These are phyloP conservation scores for Cotoneaster glaucophyllus DNA, from an alignment of 306 rosid species.

Conservation along the genomic window DNA sequence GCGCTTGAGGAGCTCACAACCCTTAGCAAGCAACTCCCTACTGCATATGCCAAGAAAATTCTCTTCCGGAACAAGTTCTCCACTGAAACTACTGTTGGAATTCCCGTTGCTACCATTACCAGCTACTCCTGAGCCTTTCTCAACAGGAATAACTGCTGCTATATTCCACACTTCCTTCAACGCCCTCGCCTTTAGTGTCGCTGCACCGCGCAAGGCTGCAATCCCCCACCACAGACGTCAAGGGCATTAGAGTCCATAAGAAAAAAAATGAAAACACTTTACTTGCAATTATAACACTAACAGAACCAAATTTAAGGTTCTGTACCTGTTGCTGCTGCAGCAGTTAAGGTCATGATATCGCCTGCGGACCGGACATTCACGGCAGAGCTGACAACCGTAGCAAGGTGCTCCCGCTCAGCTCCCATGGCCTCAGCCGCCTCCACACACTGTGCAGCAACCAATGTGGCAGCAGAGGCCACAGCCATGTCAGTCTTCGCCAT, in stretches of 20 bases:
- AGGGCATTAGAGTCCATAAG: neutral
- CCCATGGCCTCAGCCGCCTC: slow-evolving; percentile 95
- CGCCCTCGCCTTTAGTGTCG: slow-evolving; percentile 91
- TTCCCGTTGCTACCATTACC: slow-evolving; percentile 31
- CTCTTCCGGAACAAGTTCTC: slow-evolving; percentile 58
- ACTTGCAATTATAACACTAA: neutral
- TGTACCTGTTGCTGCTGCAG: slow-evolving; percentile 82
- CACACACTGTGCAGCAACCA: slow-evolving; percentile 92
- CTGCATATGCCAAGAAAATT: slow-evolving; percentile 69
- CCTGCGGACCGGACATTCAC: slow-evolving; percentile 87
- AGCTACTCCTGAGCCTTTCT: slow-evolving; percentile 41
- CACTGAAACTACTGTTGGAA: slow-evolving; percentile 58
- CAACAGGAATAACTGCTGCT: slow-evolving; percentile 81
- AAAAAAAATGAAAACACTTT: neutral
- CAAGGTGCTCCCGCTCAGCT: slow-evolving; percentile 81
- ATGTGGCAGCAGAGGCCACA: slow-evolving; percentile 83
- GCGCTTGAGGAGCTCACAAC: slow-evolving; percentile 84
- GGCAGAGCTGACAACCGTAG: slow-evolving; percentile 76
- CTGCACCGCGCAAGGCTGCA: slow-evolving; percentile 90
- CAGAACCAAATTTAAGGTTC: neutral
- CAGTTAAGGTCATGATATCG: slow-evolving; percentile 84
- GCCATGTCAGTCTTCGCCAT: slow-evolving; percentile 74
- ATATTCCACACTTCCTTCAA: slow-evolving; percentile 89
- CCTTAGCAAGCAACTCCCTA: slow-evolving; percentile 66
- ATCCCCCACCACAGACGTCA: slow-evolving; percentile 3